Base-by-base conservation (phyloP, 139 green algal genomes). In the Bryopsis sp. region DNA sequence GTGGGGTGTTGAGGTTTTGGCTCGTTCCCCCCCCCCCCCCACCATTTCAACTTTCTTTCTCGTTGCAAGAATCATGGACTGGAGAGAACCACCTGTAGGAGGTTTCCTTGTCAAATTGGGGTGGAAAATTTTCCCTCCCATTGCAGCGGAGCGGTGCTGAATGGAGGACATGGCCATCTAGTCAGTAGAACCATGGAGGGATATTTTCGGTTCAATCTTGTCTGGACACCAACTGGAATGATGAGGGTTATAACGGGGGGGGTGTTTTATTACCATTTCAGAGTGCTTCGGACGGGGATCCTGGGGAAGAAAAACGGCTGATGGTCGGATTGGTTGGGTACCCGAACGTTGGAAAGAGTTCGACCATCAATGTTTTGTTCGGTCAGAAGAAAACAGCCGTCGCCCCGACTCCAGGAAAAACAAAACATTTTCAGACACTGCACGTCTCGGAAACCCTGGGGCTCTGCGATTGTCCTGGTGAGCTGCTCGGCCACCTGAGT, bases 361-460 rank as follows among this genome's bases (percentile, higher is more conserved):
- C 78, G 26, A 95, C 86, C 58, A 89, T 95, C 72, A 99, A 99
- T 72, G 95, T 94, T 1, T 76, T 99, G 19, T 92, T 96, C 78
- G 94, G 93, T 2, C 72, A 76, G 50, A 99, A 99, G 73, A 97
- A 96, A 76, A 97, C 93, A 1, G 86, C 86, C 0, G 94, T 99
- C 19, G 88, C 89, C 34, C 74, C 93, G 4, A 99, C 94, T 2
- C 94, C 94, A 0, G 94, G 94, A 71, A 98, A 97, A 75, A 99
- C 94, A 31, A 99, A 99, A 81, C 95, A 99, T 79, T 99, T 99
- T 70, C 94, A 98, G 82, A 99, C 94, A 31, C 84, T 99, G 1
- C 83, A 88, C 38, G 78, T 99, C 28, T 85, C 71, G 1, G 72
- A 76, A 1, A 75, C 47, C 2, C 67, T 98, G 38, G 86, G 80